Evolutionary conservation across 225 moss, liverwort and hornwort species (phyloP), one percentile per base, ranked within the genome.

Genomic region (Neckera pumila): DNA sequence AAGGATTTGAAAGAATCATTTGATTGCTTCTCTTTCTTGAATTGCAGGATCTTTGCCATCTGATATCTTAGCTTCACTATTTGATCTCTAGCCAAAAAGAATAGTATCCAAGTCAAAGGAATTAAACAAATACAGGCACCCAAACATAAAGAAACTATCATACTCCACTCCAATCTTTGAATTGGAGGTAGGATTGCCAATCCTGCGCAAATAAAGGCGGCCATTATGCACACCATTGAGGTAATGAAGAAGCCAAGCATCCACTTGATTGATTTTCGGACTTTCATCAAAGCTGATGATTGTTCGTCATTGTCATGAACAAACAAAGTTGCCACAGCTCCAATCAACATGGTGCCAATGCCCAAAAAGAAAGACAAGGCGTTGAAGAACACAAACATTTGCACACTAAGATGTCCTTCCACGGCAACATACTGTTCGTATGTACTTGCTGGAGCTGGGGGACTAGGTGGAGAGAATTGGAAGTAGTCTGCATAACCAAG

Each of bases 11-110:
- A 20, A 53, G 4, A 31, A 31, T 80, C 31, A 40, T 40, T 9
- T 21, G 9, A 14, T 22, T 63, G 63, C 22, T 23, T 47, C 16
- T 21, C 16, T 34, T 45, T 6, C 7, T 14, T 1, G 7, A 20
- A 45, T 0, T 2, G 34, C 10, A 15, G 0, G 12, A 82, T 12
- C 25, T 82, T 82, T 4, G 51, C 7, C 23, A 53, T 20, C 5
- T 20, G 20, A 36, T 31, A 42, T 60, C n/a, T 60, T 3, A 65
- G 1, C 36, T 65, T 65, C 1, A 38, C 18, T 54, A 81, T 15
- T 14, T 36, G 65, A 21, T 60, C 25, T 60, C 1, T 7, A 1
- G 14, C 66, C 71, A 86, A 64, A 12, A 65, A 75, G 11, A 17
- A 73, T 0, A 86, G 0, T 43, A 86, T 81, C 54, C 85, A 86